These are phyloP conservation scores for Petunia secreta DNA, from an alignment of 257 asterid species.

Conservation along the genomic window DNA sequence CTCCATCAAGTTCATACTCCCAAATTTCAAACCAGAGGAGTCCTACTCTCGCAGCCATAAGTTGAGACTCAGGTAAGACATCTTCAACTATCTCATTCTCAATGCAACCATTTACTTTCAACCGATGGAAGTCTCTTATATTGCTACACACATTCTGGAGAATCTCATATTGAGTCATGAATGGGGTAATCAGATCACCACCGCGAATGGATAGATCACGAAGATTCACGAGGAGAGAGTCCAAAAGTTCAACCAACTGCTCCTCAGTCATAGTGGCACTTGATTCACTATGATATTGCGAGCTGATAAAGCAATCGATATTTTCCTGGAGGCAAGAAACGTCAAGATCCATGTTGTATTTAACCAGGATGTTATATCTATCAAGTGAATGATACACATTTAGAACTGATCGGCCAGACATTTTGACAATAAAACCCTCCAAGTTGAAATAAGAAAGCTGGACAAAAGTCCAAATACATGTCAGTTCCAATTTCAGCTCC, in stretches of 20 bases:
- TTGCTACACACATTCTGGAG: not conserved
- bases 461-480: not conserved
- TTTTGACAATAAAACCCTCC: not conserved
- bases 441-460: not conserved
- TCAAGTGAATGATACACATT: not conserved
- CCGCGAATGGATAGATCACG: not conserved
- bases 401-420: not conserved
- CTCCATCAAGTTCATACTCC: not conserved
- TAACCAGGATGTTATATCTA: not conserved
- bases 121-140: not conserved
- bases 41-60: not conserved
- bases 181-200: not conserved
- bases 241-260: not conserved
- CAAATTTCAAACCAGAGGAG: not conserved
- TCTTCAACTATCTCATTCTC: not conserved
- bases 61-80: constrained; percentile 9
- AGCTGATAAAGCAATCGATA: not conserved
- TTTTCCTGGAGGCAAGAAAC: not conserved
- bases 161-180: not conserved
- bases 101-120: not conserved
- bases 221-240: not conserved
- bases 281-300: not conserved
- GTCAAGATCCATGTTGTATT: not conserved
- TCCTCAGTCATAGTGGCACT: not conserved
- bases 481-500: not conserved